phyloP scores from a whole-genome alignment of 1,284 basidiomycete species.

The Pulveroboletus ridleyi region DNA sequence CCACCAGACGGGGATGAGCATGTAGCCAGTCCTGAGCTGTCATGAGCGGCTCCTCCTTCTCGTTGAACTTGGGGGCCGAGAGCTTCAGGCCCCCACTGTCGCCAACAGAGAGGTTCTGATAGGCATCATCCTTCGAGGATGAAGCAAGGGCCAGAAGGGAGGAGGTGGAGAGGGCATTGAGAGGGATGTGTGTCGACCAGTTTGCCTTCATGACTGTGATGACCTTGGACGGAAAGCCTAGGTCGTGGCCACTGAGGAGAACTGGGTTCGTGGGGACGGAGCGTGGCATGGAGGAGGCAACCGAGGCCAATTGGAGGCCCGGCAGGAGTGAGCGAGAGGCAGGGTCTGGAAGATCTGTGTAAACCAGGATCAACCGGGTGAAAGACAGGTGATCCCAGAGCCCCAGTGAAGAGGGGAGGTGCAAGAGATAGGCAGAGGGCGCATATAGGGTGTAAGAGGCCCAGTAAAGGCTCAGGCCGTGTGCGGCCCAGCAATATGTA shows the following conservation, averaged over 20 bases:
- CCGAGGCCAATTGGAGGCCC: rapidly evolving
- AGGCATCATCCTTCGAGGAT: not conserved
- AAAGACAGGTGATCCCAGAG: no score
- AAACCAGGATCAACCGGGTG: no score
- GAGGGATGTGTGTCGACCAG: not conserved
- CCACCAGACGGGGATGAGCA: not conserved
- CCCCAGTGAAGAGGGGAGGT: no score
- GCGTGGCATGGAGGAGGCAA: rapidly evolving
- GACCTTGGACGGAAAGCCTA: not conserved
- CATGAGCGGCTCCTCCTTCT: no score
- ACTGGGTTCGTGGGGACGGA: not conserved
- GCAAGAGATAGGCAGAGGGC: no score
- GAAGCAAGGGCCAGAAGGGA: not conserved
- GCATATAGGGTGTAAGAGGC: no score
- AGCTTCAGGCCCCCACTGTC: not conserved
- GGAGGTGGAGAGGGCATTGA: not conserved
- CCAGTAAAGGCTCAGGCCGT: no score
- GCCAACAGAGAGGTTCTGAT: not conserved
- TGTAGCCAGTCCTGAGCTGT: no score
- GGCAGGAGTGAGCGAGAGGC: no score
- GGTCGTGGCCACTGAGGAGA: not conserved
- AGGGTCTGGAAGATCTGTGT: no score
- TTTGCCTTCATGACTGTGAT: not conserved
- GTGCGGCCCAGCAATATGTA: no score
- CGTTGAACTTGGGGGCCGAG: rapidly evolving